Base-by-base conservation (phyloP, 2,329 filamentous ascomycete species). In the Phyllosticta citribraziliensis region DNA sequence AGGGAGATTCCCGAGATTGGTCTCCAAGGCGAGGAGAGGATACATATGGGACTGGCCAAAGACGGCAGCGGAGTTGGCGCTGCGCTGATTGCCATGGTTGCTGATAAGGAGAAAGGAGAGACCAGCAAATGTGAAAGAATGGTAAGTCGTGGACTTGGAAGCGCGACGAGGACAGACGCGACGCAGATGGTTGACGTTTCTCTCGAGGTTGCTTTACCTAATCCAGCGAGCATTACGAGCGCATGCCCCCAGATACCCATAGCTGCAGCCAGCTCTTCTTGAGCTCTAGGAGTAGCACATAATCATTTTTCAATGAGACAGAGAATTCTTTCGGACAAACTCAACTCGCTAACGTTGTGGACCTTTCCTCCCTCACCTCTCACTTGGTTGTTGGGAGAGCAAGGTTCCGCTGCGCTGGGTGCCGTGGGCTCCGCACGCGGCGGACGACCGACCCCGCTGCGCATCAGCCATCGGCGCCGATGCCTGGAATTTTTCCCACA, bases 21-120 rank as follows among this genome's bases (percentile, higher is more conserved):
- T 3, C 76, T 80, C 53, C 78, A 82, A 61, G 91, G 92, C 10
- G 91, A 95, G 65, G 87, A 89, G 76, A 89, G 87, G 75, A 89
- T 99, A 65, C 83, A 90, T 61, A 97, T 99, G 69, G 94, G 93
- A n/a, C 94, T 97, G 70, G 94, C 94, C 64, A 96, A 96, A 80
- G 94, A 99, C 72, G 94, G 94, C 55, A 94, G 89, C 65, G 94
- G 91, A 65, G 89, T 96, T n/a, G 94, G 94, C 58, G 94, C 94
- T 3, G 94, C 94, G 47, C 78, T 99, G 67, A 97, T 97, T 75
- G 94, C 94, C 57, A 83, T 97, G 57, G 89, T 97, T 22, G 93
- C 93, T 1, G 88, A 88, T 2, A 78, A 81, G 69, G 52, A 60
- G 24, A 55, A 35, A 14, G 24, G 17, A 54, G 40, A 27, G 10